Conservation (phyloP, 805 yeast genomes). For the Candida ascalaphidarum region DNA sequence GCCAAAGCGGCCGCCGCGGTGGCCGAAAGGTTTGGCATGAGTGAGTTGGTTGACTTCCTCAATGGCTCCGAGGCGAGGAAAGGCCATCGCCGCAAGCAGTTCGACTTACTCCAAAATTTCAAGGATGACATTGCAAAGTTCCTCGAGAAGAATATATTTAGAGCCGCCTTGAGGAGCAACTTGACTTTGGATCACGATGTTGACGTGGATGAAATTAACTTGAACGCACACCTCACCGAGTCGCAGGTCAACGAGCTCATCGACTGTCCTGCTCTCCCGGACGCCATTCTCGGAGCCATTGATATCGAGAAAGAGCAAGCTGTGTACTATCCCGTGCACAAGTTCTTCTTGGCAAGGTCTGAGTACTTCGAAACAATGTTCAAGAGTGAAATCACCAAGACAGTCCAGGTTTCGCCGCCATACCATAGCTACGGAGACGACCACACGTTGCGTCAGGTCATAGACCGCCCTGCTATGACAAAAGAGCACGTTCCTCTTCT, state of each 20-base stretch:
- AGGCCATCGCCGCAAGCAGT: too few relatives aligned
- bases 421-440: constrained; percentile 6
- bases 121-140: constrained; percentile 23
- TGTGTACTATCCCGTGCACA: constrained; percentile 53
- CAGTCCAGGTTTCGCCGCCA: too few relatives aligned
- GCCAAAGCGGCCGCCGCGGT: constrained; percentile 12
- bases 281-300: constrained; percentile 34
- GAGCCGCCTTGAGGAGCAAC: too few relatives aligned
- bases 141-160: constrained; percentile 14
- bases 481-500: constrained; percentile 6
- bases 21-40: constrained; percentile 24
- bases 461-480: constrained; percentile 1
- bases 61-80: constrained; percentile 15
- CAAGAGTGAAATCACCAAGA: constrained; percentile 35
- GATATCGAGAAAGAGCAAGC: constrained; percentile 16
- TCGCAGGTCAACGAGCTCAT: constrained; percentile 15
- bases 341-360: constrained; percentile 50
- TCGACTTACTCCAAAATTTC: constrained; percentile 25
- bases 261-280: constrained; percentile 28
- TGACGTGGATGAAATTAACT: constrained; percentile 23
- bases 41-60: constrained; percentile 27
- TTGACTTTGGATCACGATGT: constrained; percentile 15
- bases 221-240: constrained; percentile 7
- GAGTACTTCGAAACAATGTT: constrained; percentile 62
- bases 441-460: not conserved